phyloP scores from a whole-genome alignment of 129 eudicot genomes.

The Pulicaria dysenterica region DNA sequence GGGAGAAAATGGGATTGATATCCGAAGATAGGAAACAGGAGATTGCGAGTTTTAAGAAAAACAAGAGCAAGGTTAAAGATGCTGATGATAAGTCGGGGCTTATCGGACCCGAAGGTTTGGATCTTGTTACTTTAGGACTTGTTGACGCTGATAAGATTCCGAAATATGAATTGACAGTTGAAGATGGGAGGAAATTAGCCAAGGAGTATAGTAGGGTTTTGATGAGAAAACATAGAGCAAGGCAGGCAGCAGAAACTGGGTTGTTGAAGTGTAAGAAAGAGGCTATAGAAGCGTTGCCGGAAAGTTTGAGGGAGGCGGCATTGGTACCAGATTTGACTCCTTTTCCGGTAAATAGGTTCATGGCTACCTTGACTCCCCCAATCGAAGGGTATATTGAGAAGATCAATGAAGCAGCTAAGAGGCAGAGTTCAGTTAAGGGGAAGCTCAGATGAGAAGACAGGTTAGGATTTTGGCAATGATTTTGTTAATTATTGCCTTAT shows the following conservation, averaged over 20 bases:
- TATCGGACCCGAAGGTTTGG: constrained; percentile 76
- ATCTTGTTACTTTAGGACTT: constrained; percentile 62
- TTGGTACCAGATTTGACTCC: constrained; percentile 78
- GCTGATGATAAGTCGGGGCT: constrained; percentile 35
- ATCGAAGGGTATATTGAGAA: constrained; percentile 86
- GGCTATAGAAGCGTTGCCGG: constrained; percentile 90
- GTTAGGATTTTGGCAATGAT: constrained; percentile 3
- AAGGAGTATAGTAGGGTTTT: constrained; percentile 89
- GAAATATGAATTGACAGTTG: constrained; percentile 71
- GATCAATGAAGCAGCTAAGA: constrained; percentile 62
- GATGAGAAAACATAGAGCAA: constrained; percentile 85
- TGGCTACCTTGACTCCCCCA: constrained; percentile 89
- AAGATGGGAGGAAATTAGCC: constrained; percentile 81
- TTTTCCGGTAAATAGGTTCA: constrained; percentile 68
- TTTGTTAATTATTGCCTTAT: not conserved
- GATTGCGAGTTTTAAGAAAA: constrained; percentile 52
- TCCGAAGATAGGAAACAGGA: constrained; percentile 64
- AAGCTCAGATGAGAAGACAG: constrained; percentile 70
- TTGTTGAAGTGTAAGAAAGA: constrained; percentile 76
- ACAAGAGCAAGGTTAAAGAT: constrained; percentile 15
- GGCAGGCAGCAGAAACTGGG: constrained; percentile 75
- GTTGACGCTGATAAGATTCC: constrained; percentile 82
- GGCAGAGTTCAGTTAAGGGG: constrained; percentile 52
- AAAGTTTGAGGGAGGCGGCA: constrained; percentile 65
- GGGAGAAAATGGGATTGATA: constrained; percentile 80